phyloP scores from a whole-genome alignment of 352 stramenopile species.

The Phytophthora cryptogea region DNA sequence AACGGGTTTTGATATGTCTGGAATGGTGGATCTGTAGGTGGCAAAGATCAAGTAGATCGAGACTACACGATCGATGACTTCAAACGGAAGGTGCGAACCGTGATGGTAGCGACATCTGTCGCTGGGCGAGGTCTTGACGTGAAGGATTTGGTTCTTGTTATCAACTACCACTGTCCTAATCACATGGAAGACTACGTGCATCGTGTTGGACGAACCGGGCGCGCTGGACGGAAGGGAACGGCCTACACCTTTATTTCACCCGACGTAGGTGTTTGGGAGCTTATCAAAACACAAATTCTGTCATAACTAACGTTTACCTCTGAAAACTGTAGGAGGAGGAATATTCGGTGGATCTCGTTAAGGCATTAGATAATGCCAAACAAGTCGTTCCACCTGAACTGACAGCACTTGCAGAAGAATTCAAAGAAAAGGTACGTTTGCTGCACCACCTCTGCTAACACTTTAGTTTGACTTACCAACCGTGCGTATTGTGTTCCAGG shows the following conservation, averaged over 20 bases:
- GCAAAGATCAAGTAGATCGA: constrained; percentile 99
- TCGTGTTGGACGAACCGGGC: constrained; percentile 96
- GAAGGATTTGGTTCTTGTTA: constrained; percentile 97
- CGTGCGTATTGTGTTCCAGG: constrained; percentile 37
- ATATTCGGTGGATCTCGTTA: constrained; percentile 97
- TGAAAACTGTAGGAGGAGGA: constrained; percentile 91
- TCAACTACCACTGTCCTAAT: constrained; percentile 99
- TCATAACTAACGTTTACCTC: constrained; percentile 13
- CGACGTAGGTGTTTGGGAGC: constrained; percentile 58
- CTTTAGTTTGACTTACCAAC: not conserved
- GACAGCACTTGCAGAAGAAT: constrained; percentile 90
- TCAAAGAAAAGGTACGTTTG: constrained; percentile 92
- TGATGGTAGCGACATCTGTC: constrained; percentile 96
- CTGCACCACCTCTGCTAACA: not conserved
- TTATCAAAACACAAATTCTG: not conserved
- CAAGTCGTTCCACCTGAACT: constrained; percentile 88
- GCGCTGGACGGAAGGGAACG: constrained; percentile 96
- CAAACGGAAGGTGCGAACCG: constrained; percentile 93
- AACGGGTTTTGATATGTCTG: constrained; percentile 19
- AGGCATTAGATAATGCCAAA: constrained; percentile 92
- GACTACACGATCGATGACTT: constrained; percentile 99
- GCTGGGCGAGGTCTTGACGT: constrained; percentile 98
- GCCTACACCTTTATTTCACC: constrained; percentile 99
- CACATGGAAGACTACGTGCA: constrained; percentile 99
- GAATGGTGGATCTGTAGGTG: constrained; percentile 54